Conservation (phyloP, 495 filamentous ascomycete species). For the Immersiella caudata region DNA sequence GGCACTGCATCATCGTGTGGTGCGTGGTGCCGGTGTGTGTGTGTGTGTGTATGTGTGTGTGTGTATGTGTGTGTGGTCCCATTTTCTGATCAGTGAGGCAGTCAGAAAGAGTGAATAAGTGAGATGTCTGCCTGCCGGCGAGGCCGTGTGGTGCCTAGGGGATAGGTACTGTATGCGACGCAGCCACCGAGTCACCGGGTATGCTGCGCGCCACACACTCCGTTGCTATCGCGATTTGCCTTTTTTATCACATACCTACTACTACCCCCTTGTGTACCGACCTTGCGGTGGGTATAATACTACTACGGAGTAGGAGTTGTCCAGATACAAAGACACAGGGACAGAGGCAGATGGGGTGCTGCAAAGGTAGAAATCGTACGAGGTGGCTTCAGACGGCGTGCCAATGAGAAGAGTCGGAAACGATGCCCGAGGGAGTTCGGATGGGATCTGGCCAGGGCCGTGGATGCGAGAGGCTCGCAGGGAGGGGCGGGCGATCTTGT, state of each 20-base stretch:
- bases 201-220: too few relatives aligned
- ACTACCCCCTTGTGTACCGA: too few relatives aligned
- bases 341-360: background rate
- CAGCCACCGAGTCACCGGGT: background rate
- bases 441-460: background rate
- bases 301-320: too few relatives aligned
- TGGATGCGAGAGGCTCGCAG: background rate
- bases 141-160: background rate
- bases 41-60: too few relatives aligned
- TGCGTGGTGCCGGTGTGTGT: too few relatives aligned
- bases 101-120: background rate
- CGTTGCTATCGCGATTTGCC: too few relatives aligned
- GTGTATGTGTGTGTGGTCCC: background rate
- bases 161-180: background rate
- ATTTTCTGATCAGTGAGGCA: background rate
- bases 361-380: background rate
- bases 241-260: too few relatives aligned
- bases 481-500: conserved; percentile 5
- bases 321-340: background rate
- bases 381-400: background rate
- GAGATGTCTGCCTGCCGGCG: background rate
- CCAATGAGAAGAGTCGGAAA: conserved; percentile 10
- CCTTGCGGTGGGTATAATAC: too few relatives aligned
- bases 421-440: background rate
- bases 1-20: background rate